Base-by-base conservation (phyloP, 768 basidiomycete species). In the Hypholoma fasciculare region DNA sequence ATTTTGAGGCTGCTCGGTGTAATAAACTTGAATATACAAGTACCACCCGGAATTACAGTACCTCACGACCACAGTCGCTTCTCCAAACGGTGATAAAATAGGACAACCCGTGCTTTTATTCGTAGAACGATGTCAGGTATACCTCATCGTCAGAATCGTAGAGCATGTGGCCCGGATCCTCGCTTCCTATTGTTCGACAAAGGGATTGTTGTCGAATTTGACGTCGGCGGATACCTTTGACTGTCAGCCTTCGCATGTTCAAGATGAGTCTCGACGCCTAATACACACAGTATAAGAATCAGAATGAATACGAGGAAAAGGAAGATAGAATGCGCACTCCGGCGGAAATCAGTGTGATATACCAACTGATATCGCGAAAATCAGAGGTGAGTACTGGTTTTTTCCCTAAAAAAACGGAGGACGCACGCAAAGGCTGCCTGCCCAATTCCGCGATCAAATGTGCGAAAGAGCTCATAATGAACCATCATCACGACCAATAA, bases 391-490 rank as follows among this genome's bases (percentile, higher is more conserved):
- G 16, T 52, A 4, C n/a, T 37, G 2, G 12, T 19, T 26, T 13
- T 14, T 36, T 23, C 50, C 1, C 7, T 17, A n/a, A 30, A 26
- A 17, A 26, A 23, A 4, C 8, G 2, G n/a, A 42, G 7, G 7
- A 63, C 62, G 34, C 43, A 63, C 60, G 64, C 56, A 42, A 52
- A 54, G 16, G 53, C 56, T 14, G 64, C 60, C 19, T 60, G 57
- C 48, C 62, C 58, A 12, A 54, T 23, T 12, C 19, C 38, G 4
- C 14, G 17, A 12, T 57, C 55, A 6, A 60, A 17, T 1, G 51
- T 50, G 11, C 51, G 56, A 7, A 60, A 26, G n/a, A 59, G 26
- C 27, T 61, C 57, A 19, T 61, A 59, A 12, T 54, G 36, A 16
- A 52, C 19, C 26, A 59, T 52, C 20, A 63, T 40, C n/a, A 57